These are phyloP conservation scores for Protomyces arabidopsidicola DNA, from an alignment of 1,139 yeast genomes.

Conservation along the genomic window DNA sequence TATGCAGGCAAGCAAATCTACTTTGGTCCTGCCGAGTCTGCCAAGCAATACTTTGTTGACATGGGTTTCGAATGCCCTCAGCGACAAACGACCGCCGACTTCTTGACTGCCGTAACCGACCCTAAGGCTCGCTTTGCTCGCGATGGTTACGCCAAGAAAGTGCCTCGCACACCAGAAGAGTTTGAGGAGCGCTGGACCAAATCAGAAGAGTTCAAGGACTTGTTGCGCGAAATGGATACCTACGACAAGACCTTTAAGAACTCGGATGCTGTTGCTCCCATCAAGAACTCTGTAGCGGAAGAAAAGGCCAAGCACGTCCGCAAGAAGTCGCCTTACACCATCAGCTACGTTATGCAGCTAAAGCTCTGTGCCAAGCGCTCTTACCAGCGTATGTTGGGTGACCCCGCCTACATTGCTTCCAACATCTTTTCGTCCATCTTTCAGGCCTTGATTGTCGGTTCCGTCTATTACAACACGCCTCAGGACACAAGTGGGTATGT, in stretches of 20 bases:
- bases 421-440: slow-evolving; percentile 49
- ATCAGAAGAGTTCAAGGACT: slow-evolving; percentile 48
- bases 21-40: slow-evolving; percentile 54
- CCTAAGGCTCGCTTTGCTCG: slow-evolving; percentile 48
- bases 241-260: slow-evolving; percentile 39
- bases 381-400: slow-evolving; percentile 54
- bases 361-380: slow-evolving; percentile 54
- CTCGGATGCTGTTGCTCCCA: slow-evolving; percentile 34
- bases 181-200: slow-evolving; percentile 54
- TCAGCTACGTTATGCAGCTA: slow-evolving; percentile 35
- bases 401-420: slow-evolving; percentile 50
- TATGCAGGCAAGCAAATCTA: slow-evolving; percentile 57
- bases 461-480: slow-evolving; percentile 64
- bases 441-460: slow-evolving; percentile 57
- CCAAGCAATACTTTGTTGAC: slow-evolving; percentile 51
- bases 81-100: slow-evolving; percentile 61
- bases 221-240: slow-evolving; percentile 45
- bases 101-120: slow-evolving; percentile 62
- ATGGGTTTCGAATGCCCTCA: slow-evolving; percentile 62
- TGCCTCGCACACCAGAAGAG: slow-evolving; percentile 56
- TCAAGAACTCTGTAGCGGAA: slow-evolving; percentile 31
- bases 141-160: slow-evolving; percentile 50
- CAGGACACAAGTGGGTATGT: slow-evolving; percentile 45
- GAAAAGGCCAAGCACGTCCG: slow-evolving; percentile 32
- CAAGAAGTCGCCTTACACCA: slow-evolving; percentile 33